Conservation (phyloP, 352 stramenopile species). For the Globisporangium lucens region DNA sequence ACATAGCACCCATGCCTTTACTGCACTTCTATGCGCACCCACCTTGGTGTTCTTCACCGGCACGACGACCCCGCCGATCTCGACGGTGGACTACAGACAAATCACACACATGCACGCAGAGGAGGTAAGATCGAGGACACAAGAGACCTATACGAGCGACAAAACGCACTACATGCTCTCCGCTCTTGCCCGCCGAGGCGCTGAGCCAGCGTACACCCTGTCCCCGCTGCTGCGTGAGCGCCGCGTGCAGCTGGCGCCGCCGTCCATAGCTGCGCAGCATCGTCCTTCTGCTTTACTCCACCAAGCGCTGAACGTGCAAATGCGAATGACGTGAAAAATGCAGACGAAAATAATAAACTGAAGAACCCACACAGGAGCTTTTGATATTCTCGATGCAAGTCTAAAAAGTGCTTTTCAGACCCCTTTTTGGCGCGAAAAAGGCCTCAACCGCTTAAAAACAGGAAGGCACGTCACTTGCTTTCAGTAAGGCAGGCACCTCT, state of each 20-base stretch:
- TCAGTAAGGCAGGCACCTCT: no score
- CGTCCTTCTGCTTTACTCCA: no score
- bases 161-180: background rate
- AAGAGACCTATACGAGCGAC: background rate
- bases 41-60: conserved; percentile 32
- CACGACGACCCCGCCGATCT: conserved; percentile 58
- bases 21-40: background rate
- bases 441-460: no score
- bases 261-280: conserved; percentile 10
- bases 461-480: no score
- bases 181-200: background rate
- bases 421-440: no score
- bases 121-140: background rate
- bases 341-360: no score
- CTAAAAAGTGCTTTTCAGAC: no score
- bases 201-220: conserved; percentile 6
- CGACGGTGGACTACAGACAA: conserved; percentile 28
- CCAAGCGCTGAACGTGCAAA: no score
- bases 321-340: no score
- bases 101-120: background rate
- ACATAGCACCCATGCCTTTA: background rate
- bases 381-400: no score
- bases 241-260: conserved; percentile 6
- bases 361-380: no score
- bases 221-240: background rate